Conservation (phyloP, 2,329 filamentous ascomycete genomes). For the Penicillium verrucosum region DNA sequence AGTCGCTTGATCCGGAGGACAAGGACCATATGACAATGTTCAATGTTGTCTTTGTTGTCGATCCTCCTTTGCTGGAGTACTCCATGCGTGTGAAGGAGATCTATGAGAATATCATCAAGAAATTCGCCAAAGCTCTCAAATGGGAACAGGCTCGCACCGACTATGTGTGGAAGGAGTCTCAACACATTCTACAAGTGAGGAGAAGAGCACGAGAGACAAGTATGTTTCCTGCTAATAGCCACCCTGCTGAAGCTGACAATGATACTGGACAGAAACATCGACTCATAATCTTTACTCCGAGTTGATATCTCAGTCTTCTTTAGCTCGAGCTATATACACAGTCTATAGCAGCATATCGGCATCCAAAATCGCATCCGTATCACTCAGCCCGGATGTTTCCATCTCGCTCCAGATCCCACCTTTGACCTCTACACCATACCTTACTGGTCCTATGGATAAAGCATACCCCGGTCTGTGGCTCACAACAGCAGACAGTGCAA, state of each 20-base stretch:
- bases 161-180: conserved; percentile 89
- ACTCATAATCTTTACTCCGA: conserved; percentile 41
- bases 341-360: conserved; percentile 77
- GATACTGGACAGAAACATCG: conserved; percentile 30
- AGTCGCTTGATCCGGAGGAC: conserved; percentile 34
- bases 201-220: conserved; percentile 69
- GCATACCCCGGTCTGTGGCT: conserved; percentile 76
- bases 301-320: conserved; percentile 61
- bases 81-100: conserved; percentile 71
- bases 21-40: conserved; percentile 87
- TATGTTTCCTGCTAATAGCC: conserved; percentile 13
- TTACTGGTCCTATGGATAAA: conserved; percentile 66
- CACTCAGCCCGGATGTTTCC: conserved; percentile 63
- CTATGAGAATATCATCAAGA: conserved; percentile 85
- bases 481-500: conserved; percentile 78
- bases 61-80: conserved; percentile 73
- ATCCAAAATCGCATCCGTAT: conserved; percentile 81
- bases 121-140: conserved; percentile 87
- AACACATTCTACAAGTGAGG: conserved; percentile 75
- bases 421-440: conserved; percentile 65
- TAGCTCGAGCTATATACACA: conserved; percentile 78
- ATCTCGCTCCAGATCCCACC: conserved; percentile 63
- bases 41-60: conserved; percentile 89
- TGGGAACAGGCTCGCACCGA: conserved; percentile 86
- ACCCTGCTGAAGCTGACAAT: conserved; percentile 13